Conservation (phyloP, 768 basidiomycete genomes). For the Boletus vermiculosoides region DNA sequence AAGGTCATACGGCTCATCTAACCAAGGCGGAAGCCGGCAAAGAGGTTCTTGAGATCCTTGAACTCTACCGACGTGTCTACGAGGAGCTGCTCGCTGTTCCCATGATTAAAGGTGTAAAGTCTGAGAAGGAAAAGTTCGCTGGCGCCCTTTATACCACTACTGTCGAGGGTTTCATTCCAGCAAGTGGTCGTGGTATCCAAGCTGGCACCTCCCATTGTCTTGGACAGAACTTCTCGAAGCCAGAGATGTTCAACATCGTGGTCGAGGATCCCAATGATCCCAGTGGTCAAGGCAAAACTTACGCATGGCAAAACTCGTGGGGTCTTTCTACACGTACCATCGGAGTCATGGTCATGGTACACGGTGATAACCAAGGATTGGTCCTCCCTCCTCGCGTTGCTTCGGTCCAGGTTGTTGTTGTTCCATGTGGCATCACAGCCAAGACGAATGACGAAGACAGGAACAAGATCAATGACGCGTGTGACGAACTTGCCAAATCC, state of each 20-base stretch:
- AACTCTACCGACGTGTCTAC: slow-evolving; percentile 92
- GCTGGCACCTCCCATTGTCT: slow-evolving; percentile 97
- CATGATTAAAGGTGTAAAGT: slow-evolving; percentile 95
- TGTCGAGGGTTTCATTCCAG: slow-evolving; percentile 96
- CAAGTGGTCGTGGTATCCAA: slow-evolving; percentile 96
- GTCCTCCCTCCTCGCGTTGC: slow-evolving; percentile 98
- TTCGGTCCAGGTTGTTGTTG: slow-evolving; percentile 84
- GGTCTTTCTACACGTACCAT: slow-evolving; percentile 94
- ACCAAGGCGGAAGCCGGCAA: slow-evolving; percentile 86
- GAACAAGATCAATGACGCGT: slow-evolving; percentile 69
- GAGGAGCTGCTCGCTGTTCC: slow-evolving; percentile 97
- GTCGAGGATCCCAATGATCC: slow-evolving; percentile 91
- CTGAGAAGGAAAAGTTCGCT: slow-evolving; percentile 99
- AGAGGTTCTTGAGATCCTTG: slow-evolving; percentile 92
- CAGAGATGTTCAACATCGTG: slow-evolving; percentile 96
- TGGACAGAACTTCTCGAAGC: slow-evolving; percentile 95
- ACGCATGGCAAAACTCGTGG: slow-evolving; percentile 99
- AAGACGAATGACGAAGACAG: slow-evolving; percentile 71
- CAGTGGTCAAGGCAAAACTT: slow-evolving; percentile 62
- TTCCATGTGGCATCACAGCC: slow-evolving; percentile 93
- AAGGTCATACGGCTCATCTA: slow-evolving; percentile 95
- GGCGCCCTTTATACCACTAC: slow-evolving; percentile 98
- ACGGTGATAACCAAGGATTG: slow-evolving; percentile 96
- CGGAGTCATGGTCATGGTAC: slow-evolving; percentile 99
- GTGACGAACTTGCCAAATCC: slow-evolving; percentile 71